Percentiles rank a stretch among this genome's conserved stretches.
Evolutionary conservation across 2,329 filamentous ascomycete genomes (phyloP).

Genomic region (Bipolaris oryzae): DNA sequence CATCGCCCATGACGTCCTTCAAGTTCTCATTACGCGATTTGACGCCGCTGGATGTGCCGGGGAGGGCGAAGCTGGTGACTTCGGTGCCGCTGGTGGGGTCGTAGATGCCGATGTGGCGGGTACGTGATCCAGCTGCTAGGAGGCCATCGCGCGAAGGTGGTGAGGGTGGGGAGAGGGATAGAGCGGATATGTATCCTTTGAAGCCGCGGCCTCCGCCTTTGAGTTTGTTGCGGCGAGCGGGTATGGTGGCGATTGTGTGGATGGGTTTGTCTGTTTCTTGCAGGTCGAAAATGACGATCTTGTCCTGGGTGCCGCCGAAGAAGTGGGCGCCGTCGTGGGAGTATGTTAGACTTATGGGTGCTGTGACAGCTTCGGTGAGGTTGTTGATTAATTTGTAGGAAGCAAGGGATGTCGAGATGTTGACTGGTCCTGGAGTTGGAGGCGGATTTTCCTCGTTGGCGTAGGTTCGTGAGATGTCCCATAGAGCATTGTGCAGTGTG

Average conservation of each 20-base stretch:
- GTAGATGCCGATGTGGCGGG: slow-evolving; percentile 63
- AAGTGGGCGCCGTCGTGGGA: slow-evolving; percentile 57
- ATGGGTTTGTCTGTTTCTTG: slow-evolving; percentile 55
- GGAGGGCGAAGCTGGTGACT: slow-evolving; percentile 59
- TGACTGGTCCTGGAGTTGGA: slow-evolving; percentile 15
- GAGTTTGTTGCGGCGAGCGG: slow-evolving; percentile 51
- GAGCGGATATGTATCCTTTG: slow-evolving; percentile 61
- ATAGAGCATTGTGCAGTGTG: slow-evolving; percentile 61
- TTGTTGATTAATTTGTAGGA: slow-evolving; percentile 62
- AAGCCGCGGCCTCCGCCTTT: slow-evolving; percentile 57
- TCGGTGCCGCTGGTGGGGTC: slow-evolving; percentile 57
- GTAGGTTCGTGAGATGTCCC: slow-evolving; percentile 37
- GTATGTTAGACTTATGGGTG: slow-evolving; percentile 63
- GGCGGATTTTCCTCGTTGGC: slow-evolving; percentile 13
- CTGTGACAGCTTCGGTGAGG: slow-evolving; percentile 62
- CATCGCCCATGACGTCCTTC: slow-evolving; percentile 50
- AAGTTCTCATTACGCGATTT: slow-evolving; percentile 11
- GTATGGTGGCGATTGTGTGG: slow-evolving; percentile 53
- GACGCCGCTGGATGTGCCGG: slow-evolving; percentile 20
- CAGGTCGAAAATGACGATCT: slow-evolving; percentile 63
- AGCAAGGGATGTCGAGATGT: slow-evolving; percentile 47
- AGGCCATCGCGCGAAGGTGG: slow-evolving; percentile 51
- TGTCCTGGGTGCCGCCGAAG: slow-evolving; percentile 61
- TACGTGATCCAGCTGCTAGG: slow-evolving; percentile 63
- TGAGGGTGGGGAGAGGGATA: slow-evolving; percentile 49